phyloP scores from a whole-genome alignment of 1,284 basidiomycete genomes.

The Trichosporon asahii region DNA sequence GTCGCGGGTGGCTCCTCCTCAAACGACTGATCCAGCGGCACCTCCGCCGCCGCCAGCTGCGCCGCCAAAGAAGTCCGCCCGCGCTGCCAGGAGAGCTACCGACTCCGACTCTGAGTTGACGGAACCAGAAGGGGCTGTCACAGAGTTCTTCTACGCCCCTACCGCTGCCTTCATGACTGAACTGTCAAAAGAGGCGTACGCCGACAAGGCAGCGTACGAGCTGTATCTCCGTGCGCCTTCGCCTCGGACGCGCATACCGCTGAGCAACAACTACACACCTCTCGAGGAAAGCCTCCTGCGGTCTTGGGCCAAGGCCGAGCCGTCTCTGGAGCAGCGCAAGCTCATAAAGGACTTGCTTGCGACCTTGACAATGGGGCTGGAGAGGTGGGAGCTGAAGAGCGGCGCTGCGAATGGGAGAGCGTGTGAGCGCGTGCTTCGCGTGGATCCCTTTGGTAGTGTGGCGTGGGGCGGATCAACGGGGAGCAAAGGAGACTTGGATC shows the following conservation, averaged over 20 bases:
- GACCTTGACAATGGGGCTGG: background rate
- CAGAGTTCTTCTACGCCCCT: background rate
- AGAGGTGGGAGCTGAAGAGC: background rate
- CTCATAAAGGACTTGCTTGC: background rate
- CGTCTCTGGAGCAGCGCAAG: background rate
- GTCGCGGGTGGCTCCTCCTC: background rate
- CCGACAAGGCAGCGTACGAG: background rate
- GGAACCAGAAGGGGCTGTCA: background rate
- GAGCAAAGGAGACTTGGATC: conserved; percentile 43
- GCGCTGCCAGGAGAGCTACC: too few relatives aligned
- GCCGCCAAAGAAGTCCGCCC: background rate
- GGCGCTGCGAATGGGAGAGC: background rate
- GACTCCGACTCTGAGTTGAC: background rate
- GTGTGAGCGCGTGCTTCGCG: conserved; percentile 29
- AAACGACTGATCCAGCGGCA: background rate
- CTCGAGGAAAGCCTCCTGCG: conserved; percentile 7
- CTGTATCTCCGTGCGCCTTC: background rate
- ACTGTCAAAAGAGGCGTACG: background rate
- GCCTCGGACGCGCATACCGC: background rate
- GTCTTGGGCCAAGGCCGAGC: conserved; percentile 13
- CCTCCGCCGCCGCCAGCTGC: background rate
- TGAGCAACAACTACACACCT: background rate
- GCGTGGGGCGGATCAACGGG: conserved; percentile 50
- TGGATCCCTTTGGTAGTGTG: conserved; percentile 52
- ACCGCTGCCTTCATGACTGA: background rate